Evolutionary conservation across 495 filamentous ascomycete genomes (phyloP).

Genomic region (Penicillium dipodomyicola): DNA sequence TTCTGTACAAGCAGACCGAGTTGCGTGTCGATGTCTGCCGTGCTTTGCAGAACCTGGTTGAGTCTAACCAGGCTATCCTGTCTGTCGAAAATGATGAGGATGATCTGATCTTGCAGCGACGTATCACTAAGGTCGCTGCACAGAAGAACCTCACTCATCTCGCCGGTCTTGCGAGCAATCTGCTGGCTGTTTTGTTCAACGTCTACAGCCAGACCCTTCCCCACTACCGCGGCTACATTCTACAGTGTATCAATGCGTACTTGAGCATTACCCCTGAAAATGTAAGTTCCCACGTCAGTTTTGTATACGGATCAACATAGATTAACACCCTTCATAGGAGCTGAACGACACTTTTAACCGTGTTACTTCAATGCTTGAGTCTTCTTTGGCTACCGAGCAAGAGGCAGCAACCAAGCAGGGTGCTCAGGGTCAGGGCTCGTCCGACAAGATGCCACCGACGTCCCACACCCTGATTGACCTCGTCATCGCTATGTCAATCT

Average conservation of each 20-base stretch:
- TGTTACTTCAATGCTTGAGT: constrained; percentile 79
- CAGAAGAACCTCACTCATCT: constrained; percentile 76
- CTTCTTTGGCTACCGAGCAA: constrained; percentile 54
- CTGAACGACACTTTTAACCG: constrained; percentile 82
- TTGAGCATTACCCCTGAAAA: constrained; percentile 77
- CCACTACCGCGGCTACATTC: constrained; percentile 82
- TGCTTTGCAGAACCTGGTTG: constrained; percentile 78
- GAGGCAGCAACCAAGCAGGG: constrained; percentile 61
- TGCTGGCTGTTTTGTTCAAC: constrained; percentile 94
- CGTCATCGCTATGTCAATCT: constrained; percentile 90
- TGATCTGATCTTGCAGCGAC: constrained; percentile 65
- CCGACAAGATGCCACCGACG: constrained; percentile 82
- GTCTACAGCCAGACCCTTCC: constrained; percentile 95
- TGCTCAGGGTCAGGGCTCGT: constrained; percentile 54
- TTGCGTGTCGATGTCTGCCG: constrained; percentile 82
- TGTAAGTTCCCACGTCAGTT: constrained; percentile 32
- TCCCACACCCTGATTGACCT: constrained; percentile 95
- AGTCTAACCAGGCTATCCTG: constrained; percentile 81
- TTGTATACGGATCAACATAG: not conserved
- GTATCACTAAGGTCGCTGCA: constrained; percentile 72
- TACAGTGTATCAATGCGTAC: constrained; percentile 91
- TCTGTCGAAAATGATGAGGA: constrained; percentile 58
- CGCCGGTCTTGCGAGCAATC: constrained; percentile 72
- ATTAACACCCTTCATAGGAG: constrained; percentile 52
- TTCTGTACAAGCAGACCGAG: constrained; percentile 89